Base-by-base conservation (phyloP, 2,329 filamentous ascomycete genomes). In the Didymella segeticola region DNA sequence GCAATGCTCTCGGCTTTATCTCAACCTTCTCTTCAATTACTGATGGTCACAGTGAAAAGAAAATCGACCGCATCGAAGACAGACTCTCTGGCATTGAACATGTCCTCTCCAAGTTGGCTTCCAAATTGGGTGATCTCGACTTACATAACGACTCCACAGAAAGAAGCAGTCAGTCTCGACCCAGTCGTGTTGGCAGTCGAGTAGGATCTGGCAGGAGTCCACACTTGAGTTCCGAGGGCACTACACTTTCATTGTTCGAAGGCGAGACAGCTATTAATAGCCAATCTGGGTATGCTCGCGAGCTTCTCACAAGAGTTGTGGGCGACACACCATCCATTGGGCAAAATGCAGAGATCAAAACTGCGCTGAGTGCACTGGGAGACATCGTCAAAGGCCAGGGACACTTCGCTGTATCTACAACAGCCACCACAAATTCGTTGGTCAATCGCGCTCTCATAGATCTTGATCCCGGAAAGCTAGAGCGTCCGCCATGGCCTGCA, bases 51-150 rank as follows among this genome's bases (percentile, higher is more conserved):
- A 82, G 79, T 67, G 81, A 83, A 63, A 78, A 74, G 61, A 82
- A 83, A 64, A 81, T 83, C 42, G 80, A 83, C 55, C 63, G 78
- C 11, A 82, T 83, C 43, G 80, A 82, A 60, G 76, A 79, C 25
- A 76, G 80, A 14, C 68, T 83, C 8, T 73, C 74, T 6, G 73
- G 74, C n/a, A 81, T 83, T 33, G 80, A 83, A 57, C 62, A 69
- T 42, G 67, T 77, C 9, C 66, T 80, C 12, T 71, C 75, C 30
- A 68, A 54, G 22, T 69, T 77, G 20, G 68, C 73, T 8, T 58
- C 64, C 43, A 66, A 67, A 64, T 54, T 74, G 19, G 56, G 62
- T 9, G 62, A 63, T 42, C 41, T 72, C 7, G 67, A 71, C 27
- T 20, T 72, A 14, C 53, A 52, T 8, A 61, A 56, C 47, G 66